Percentiles rank a stretch among this genome's conserved stretches.
These are phyloP conservation scores for Aspergillus nomiae DNA, from an alignment of 2,329 filamentous ascomycete species.

Conservation along the genomic window DNA sequence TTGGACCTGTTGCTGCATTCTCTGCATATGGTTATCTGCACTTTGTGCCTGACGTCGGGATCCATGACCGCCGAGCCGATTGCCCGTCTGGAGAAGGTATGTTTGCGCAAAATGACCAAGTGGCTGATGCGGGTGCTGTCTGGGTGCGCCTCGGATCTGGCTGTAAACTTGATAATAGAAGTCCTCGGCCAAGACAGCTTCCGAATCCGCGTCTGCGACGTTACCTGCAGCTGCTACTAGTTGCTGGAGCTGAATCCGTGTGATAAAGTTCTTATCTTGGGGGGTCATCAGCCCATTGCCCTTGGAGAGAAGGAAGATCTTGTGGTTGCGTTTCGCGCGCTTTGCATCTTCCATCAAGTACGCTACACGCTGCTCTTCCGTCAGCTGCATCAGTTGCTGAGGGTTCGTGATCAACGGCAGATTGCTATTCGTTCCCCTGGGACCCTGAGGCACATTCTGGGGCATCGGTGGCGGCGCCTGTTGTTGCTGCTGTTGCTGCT, in stretches of 20 bases:
- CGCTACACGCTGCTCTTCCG: conserved; percentile 79
- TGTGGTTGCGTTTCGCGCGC: conserved; percentile 95
- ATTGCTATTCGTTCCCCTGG: conserved; percentile 36
- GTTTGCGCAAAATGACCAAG: conserved; percentile 97
- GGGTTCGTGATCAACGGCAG: conserved; percentile 66
- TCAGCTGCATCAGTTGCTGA: conserved; percentile 73
- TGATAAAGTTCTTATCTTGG: conserved; percentile 99
- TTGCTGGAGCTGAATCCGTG: conserved; percentile 94
- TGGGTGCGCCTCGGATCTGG: conserved; percentile 85
- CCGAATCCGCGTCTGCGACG: conserved; percentile 74
- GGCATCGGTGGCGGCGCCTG: conserved; percentile 33
- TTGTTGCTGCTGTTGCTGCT: conserved; percentile 32
- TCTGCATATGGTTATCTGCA: conserved; percentile 95
- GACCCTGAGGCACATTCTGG: conserved; percentile 38
- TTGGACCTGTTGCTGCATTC: conserved; percentile 99
- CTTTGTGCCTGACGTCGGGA: conserved; percentile 73
- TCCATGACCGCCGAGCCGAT: conserved; percentile 69
- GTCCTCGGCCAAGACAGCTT: conserved; percentile 83
- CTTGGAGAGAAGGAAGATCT: conserved; percentile 89
- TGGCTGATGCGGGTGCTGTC: conserved; percentile 89
- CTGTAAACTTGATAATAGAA: conserved; percentile 99
- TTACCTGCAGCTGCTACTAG: conserved; percentile 90
- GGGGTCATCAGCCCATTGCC: conserved; percentile 98
- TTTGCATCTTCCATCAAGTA: conserved; percentile 91
- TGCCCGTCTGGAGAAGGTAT: conserved; percentile 93